A percentile compares a stretch with the other conserved stretches of the same genome.
phyloP scores from a whole-genome alignment of 1,284 basidiomycete species.

The Chalciporus piperatoides region DNA sequence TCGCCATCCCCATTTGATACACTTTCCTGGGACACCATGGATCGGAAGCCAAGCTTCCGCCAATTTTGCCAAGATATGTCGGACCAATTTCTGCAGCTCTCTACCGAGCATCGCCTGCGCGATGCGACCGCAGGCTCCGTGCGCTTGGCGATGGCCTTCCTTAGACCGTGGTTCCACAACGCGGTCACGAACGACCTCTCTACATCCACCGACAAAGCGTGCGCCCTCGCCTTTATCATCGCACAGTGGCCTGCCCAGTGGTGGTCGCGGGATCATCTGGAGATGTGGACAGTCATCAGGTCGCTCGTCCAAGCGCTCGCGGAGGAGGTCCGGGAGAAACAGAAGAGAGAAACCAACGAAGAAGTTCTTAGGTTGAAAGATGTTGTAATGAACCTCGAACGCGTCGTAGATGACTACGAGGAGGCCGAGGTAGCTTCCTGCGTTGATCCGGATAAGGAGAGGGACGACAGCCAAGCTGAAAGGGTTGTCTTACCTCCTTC shows the following conservation, averaged over 20 bases:
- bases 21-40: constrained; percentile 58
- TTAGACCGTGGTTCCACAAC: constrained; percentile 64
- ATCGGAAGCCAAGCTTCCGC: constrained; percentile 57
- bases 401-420: constrained; percentile 36
- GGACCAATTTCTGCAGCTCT: constrained; percentile 52
- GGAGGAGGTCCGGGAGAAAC: constrained; percentile 58
- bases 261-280: constrained; percentile 59
- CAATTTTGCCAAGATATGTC: constrained; percentile 69
- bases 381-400: constrained; percentile 49
- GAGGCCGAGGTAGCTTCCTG: constrained; percentile 28
- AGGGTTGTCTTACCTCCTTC: constrained; percentile 22
- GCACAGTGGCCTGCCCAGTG: constrained; percentile 66
- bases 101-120: constrained; percentile 51
- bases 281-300: constrained; percentile 54
- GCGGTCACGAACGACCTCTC: constrained; percentile 48
- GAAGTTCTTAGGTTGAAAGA: constrained; percentile 46
- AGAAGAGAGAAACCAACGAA: constrained; percentile 36
- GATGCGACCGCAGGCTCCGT: constrained; percentile 66
- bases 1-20: constrained; percentile 40
- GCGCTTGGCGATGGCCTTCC: constrained; percentile 58
- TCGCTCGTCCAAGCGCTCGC: constrained; percentile 55
- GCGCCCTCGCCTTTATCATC: constrained; percentile 54
- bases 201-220: constrained; percentile 44
- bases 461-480: constrained; percentile 12
- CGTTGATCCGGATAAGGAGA: constrained; percentile 22